phyloP scores from a whole-genome alignment of 768 basidiomycete species.

The Tylopilus intermedius region DNA sequence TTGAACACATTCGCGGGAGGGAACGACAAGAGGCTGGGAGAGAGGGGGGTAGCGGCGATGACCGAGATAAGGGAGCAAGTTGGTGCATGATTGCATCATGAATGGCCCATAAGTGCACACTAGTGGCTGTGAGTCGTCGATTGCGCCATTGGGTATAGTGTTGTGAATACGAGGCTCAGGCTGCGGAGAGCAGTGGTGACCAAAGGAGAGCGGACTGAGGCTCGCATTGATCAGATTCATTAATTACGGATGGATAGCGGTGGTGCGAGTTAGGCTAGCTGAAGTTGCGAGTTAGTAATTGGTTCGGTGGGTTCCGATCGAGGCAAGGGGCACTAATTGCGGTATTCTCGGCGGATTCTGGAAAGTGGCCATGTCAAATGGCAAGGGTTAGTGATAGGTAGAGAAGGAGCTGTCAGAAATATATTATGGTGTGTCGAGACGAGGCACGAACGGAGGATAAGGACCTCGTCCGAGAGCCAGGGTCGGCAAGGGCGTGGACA shows the following conservation, averaged over 20 bases:
- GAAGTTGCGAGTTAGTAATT: slow-evolving; percentile 3
- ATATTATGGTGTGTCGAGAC: neutral
- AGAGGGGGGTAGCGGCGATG: slow-evolving; percentile 9
- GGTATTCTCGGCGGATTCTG: slow-evolving; percentile 15
- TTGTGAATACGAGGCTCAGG: neutral
- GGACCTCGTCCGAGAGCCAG: neutral
- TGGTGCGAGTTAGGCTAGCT: neutral
- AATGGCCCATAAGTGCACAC: neutral
- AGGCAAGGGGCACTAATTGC: slow-evolving; percentile 12
- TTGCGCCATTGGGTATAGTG: slow-evolving; percentile 9
- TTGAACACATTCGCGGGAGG: slow-evolving; percentile 21
- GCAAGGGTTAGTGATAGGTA: neutral
- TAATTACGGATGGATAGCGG: neutral
- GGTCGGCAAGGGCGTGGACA: slow-evolving; percentile 3
- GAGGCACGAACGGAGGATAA: neutral
- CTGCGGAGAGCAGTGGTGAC: slow-evolving; percentile 8
- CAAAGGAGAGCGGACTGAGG: neutral
- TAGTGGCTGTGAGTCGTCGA: slow-evolving; percentile 10
- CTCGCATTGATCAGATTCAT: slow-evolving; percentile 1
- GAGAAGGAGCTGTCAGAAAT: neutral
- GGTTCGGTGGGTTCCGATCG: slow-evolving; percentile 16
- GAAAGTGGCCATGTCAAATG: slow-evolving; percentile 7
- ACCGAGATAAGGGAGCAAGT: slow-evolving; percentile 17
- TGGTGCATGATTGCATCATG: slow-evolving; percentile 5
- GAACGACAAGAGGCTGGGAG: neutral